These are phyloP conservation scores for Arthrobotrys megalospora DNA, from an alignment of 2,329 filamentous ascomycete genomes.

Conservation along the genomic window DNA sequence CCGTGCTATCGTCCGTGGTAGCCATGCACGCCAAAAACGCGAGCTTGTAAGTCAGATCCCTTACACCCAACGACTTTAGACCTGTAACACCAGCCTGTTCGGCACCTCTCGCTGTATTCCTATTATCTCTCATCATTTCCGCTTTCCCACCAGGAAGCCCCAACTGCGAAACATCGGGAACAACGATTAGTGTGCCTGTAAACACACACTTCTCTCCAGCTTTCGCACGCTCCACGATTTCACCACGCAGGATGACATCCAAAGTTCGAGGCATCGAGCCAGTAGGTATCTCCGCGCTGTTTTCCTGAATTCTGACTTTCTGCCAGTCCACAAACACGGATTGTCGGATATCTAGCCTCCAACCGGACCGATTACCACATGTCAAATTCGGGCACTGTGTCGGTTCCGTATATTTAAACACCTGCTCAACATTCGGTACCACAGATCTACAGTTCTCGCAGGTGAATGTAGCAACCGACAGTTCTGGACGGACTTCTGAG, in stretches of 20 bases:
- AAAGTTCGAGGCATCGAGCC: slow-evolving; percentile 99
- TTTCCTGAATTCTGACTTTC: slow-evolving; percentile 97
- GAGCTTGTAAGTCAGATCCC: slow-evolving; percentile 93
- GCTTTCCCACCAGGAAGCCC: slow-evolving; percentile 87
- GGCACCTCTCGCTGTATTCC: slow-evolving; percentile 78
- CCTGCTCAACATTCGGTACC: slow-evolving; percentile 93
- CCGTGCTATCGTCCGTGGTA: slow-evolving; percentile 82
- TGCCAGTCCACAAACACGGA: slow-evolving; percentile 99
- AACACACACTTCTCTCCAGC: slow-evolving; percentile 99
- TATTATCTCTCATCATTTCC: slow-evolving; percentile 86
- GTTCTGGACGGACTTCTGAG: slow-evolving; percentile 93
- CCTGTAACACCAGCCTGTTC: slow-evolving; percentile 81
- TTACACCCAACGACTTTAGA: slow-evolving; percentile 91
- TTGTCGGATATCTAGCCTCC: slow-evolving; percentile 95
- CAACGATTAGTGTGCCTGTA: slow-evolving; percentile 94
- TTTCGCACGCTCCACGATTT: slow-evolving; percentile 97
- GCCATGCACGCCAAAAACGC: slow-evolving; percentile 99
- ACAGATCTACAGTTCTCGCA: slow-evolving; percentile 89
- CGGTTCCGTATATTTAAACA: slow-evolving; percentile 96
- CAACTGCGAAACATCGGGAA: slow-evolving; percentile 95
- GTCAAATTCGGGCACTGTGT: slow-evolving; percentile 91
- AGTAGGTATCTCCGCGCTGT: slow-evolving; percentile 97
- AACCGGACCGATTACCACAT: slow-evolving; percentile 91
- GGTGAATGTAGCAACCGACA: slow-evolving; percentile 91
- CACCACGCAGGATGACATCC: slow-evolving; percentile 94